Conservation (phyloP, 352 stramenopile species). For the Pythium phragmiticola region DNA sequence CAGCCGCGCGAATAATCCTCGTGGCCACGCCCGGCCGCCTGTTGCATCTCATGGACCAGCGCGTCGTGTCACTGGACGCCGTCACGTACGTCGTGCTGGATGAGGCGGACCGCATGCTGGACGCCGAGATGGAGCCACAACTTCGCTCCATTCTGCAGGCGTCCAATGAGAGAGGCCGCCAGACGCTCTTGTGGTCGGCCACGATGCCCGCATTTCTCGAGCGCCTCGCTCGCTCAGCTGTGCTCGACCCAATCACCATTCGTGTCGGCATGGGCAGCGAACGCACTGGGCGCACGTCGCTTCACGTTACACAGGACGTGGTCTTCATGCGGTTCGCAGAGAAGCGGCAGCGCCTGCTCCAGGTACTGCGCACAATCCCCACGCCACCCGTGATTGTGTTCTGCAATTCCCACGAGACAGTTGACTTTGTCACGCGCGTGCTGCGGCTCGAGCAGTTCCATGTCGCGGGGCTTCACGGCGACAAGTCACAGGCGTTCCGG, state of each 20-base stretch:
- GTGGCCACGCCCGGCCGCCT: conserved; percentile 62
- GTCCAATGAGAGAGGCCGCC: conserved; percentile 55
- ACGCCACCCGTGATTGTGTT: conserved; percentile 96
- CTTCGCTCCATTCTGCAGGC: conserved; percentile 92
- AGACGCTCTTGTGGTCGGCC: conserved; percentile 94
- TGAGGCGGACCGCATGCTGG: conserved; percentile 96
- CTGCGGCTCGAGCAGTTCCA: conserved; percentile 94
- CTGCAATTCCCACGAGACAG: conserved; percentile 94
- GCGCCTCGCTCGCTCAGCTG: conserved; percentile 90
- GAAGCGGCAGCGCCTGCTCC: conserved; percentile 44
- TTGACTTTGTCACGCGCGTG: conserved; percentile 90
- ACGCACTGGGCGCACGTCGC: conserved; percentile 36
- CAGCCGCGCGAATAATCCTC: conserved; percentile 18
- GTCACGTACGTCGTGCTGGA: conserved; percentile 89
- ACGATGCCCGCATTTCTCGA: conserved; percentile 91
- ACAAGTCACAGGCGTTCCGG: conserved; percentile 63
- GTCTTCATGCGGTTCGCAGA: conserved; percentile 48
- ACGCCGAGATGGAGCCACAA: conserved; percentile 90
- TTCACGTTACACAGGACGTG: conserved; percentile 91
- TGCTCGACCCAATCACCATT: conserved; percentile 92
- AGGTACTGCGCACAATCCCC: conserved; percentile 67
- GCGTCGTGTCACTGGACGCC: conserved; percentile 10
- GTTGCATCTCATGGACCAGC: conserved; percentile 42
- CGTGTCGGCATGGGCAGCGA: conserved; percentile 72
- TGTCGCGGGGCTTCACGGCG: conserved; percentile 93